Percentiles rank a stretch among this genome's conserved stretches.
phyloP scores from a whole-genome alignment of 2,329 filamentous ascomycete genomes.

The Colletotrichum sp. region DNA sequence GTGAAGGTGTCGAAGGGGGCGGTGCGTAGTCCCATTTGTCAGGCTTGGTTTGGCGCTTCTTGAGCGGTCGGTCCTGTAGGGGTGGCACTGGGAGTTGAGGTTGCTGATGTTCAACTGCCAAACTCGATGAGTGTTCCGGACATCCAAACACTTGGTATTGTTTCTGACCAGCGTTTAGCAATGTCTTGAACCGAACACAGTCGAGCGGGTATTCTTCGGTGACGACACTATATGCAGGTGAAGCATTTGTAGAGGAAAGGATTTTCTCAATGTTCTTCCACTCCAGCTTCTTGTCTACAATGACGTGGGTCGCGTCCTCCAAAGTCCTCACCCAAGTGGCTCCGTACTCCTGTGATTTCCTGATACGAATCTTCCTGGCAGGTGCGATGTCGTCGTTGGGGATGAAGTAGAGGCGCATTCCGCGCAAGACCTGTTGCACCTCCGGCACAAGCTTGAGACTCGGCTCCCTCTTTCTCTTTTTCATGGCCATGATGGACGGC shows the following conservation, averaged over 20 bases:
- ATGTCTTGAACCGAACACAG: conserved; percentile 62
- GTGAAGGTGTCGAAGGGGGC: conserved; percentile 40
- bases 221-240: conserved; percentile 55
- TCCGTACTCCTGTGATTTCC: conserved; percentile 76
- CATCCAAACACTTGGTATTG: conserved; percentile 65
- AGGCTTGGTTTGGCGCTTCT: conserved; percentile 43
- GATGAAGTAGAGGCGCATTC: conserved; percentile 75
- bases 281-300: conserved; percentile 74
- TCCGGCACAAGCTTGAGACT: conserved; percentile 53
- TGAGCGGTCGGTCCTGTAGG: conserved; percentile 45
- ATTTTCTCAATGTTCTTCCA: conserved; percentile 68
- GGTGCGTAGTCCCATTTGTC: conserved; percentile 43
- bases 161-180: conserved; percentile 63
- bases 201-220: conserved; percentile 73
- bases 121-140: conserved; percentile 27
- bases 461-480: conserved; percentile 51
- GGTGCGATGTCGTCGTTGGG: conserved; percentile 78
- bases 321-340: conserved; percentile 71
- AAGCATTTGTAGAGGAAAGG: conserved; percentile 43
- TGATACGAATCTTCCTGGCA: conserved; percentile 72
- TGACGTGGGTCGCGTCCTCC: conserved; percentile 72
- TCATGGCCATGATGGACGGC: conserved; percentile 27
- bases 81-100: not conserved
- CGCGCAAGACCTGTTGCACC: conserved; percentile 62
- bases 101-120: conserved; percentile 20